A percentile compares a stretch with the other conserved stretches of the same genome.
Evolutionary conservation across 1,284 basidiomycete species (phyloP).

Genomic region (Neotropicomus parvogracilis): DNA sequence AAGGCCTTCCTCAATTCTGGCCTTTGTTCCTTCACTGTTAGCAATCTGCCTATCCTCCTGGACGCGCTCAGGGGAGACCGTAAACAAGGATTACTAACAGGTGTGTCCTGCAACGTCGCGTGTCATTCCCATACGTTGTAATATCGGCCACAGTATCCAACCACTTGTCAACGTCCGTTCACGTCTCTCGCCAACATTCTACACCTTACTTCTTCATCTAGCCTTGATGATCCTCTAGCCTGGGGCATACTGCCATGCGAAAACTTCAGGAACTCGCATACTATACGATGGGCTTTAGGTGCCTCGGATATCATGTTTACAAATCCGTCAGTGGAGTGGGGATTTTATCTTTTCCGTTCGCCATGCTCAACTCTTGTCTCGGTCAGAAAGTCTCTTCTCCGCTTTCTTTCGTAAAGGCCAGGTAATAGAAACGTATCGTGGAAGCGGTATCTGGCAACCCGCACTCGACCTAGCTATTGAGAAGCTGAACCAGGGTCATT

Average conservation of each 20-base stretch:
- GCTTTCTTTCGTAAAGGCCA: conserved; percentile 89
- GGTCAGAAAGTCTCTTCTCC: conserved; percentile 63
- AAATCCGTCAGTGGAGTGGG: conserved; percentile 60
- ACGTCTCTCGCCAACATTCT: conserved; percentile 4
- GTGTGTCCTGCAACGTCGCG: conserved; percentile 38
- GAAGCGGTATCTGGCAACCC: conserved; percentile 85
- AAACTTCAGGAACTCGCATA: conserved; percentile 57
- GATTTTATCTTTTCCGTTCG: conserved; percentile 4
- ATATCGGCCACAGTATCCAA: conserved; percentile 66
- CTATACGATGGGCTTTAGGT: conserved; percentile 81
- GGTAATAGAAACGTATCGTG: conserved; percentile 90
- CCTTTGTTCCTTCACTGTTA: conserved; percentile 63
- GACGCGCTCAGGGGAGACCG: conserved; percentile 55
- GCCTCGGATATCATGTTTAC: conserved; percentile 97
- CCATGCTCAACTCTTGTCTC: conserved; percentile 16
- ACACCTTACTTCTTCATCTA: conserved; percentile 28
- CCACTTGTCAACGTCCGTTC: conserved; percentile 81
- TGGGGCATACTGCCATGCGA: conserved; percentile 78
- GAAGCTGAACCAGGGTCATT: conserved; percentile 76
- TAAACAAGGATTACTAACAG: conserved; percentile 70
- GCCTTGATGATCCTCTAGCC: conserved; percentile 73
- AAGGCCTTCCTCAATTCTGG: conserved; percentile 72
- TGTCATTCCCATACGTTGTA: conserved; percentile 9
- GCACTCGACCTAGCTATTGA: conserved; percentile 81
- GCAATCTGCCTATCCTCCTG: conserved; percentile 63